Evolutionary conservation across 2,329 filamentous ascomycete species (phyloP).

Genomic region (Penicillium capsulatum): DNA sequence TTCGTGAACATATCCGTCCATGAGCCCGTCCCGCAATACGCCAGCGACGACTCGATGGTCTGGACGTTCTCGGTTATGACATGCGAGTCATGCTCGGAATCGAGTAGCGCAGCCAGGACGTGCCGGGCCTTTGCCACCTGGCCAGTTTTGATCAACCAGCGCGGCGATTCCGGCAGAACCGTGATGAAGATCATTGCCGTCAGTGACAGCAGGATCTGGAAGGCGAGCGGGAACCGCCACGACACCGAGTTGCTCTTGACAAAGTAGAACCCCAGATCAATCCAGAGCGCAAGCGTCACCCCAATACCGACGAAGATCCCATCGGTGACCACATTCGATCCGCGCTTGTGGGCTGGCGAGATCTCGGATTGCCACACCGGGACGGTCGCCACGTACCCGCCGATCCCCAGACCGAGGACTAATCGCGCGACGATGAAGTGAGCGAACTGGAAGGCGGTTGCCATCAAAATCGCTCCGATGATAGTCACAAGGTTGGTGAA

Average conservation of each 20-base stretch:
- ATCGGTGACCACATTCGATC: conserved; percentile 50
- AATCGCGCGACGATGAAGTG: conserved; percentile 48
- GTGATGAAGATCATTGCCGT: conserved; percentile 34
- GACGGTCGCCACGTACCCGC: conserved; percentile 43
- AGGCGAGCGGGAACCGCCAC: conserved; percentile 44
- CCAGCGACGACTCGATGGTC: conserved; percentile 33
- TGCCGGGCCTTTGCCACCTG: conserved; percentile 33
- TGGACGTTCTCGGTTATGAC: conserved; percentile 37
- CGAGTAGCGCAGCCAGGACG: conserved; percentile 38
- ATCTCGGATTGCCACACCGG: conserved; percentile 46
- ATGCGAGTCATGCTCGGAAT: conserved; percentile 40
- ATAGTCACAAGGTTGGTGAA: conserved; percentile 39
- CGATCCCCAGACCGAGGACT: conserved; percentile 44
- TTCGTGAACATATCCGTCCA: conserved; percentile 39
- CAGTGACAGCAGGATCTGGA: conserved; percentile 35
- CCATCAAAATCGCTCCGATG: conserved; percentile 44
- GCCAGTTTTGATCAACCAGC: conserved; percentile 47
- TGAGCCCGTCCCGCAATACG: conserved; percentile 11
- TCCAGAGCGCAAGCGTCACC: conserved; percentile 40
- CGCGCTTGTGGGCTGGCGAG: conserved; percentile 42
- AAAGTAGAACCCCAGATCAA: conserved; percentile 45
- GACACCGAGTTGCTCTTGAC: conserved; percentile 37
- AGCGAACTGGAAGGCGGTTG: conserved; percentile 43
- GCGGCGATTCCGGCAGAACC: conserved; percentile 39
- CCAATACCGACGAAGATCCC: conserved; percentile 8